Percentiles rank a stretch among this genome's conserved stretches.
phyloP scores from a whole-genome alignment of 306 rosid species.

The Senna siamea region DNA sequence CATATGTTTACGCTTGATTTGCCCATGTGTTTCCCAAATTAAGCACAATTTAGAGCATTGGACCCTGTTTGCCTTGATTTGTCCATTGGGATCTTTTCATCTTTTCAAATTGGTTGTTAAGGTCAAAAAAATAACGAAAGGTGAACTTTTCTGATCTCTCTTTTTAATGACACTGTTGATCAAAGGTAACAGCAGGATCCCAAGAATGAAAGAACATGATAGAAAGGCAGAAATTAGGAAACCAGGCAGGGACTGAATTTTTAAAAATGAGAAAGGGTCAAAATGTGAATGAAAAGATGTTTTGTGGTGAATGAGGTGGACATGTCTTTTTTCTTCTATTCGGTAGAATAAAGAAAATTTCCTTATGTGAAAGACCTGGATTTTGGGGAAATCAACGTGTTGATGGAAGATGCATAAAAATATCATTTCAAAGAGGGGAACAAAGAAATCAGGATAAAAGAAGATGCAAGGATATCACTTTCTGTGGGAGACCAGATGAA shows the following conservation, averaged over 20 bases:
- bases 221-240: slow-evolving; percentile 28
- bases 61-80: slow-evolving; percentile 34
- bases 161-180: slow-evolving; percentile 37
- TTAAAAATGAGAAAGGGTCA: slow-evolving; percentile 37
- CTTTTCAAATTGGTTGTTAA: slow-evolving; percentile 42
- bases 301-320: slow-evolving; percentile 31
- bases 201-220: slow-evolving; percentile 18
- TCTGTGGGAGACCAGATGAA: slow-evolving; percentile 20
- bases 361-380: slow-evolving; percentile 28
- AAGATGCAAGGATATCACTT: background rate
- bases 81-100: slow-evolving; percentile 35
- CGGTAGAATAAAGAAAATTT: slow-evolving; percentile 30
- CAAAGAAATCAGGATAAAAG: slow-evolving; percentile 3
- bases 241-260: slow-evolving; percentile 34
- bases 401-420: slow-evolving; percentile 33
- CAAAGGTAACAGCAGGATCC: slow-evolving; percentile 45
- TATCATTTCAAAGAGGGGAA: slow-evolving; percentile 27
- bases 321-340: slow-evolving; percentile 19
- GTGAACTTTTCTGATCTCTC: slow-evolving; percentile 30
- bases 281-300: slow-evolving; percentile 43
- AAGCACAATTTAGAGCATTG: slow-evolving; percentile 27
- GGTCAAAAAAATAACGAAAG: slow-evolving; percentile 52
- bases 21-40: slow-evolving; percentile 46
- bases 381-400: slow-evolving; percentile 26
- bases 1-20: slow-evolving; percentile 30